phyloP scores from a whole-genome alignment of 2,329 filamentous ascomycete species.

The Aspergillus novoparasiticus region DNA sequence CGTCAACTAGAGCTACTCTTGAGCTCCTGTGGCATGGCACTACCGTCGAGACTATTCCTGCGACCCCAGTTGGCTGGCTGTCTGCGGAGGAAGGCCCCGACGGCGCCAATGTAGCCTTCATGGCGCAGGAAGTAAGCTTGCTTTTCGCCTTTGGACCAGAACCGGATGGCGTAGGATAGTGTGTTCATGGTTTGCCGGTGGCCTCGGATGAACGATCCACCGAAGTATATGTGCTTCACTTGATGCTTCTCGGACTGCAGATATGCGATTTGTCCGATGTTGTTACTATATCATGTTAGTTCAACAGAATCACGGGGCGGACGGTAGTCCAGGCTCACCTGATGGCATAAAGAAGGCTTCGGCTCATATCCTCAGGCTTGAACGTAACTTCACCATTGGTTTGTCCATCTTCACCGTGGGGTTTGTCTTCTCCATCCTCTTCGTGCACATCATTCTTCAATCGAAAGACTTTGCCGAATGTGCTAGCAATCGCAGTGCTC shows the following conservation, averaged over 20 bases:
- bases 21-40: conserved; percentile 28
- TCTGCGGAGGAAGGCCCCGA: conserved; percentile 89
- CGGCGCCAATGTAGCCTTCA: conserved; percentile 91
- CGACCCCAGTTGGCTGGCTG: conserved; percentile 91
- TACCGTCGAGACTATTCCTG: conserved; percentile 71
- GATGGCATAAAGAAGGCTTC: conserved; percentile 90
- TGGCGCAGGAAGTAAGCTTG: conserved; percentile 95
- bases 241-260: conserved; percentile 95
- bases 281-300: conserved; percentile 66
- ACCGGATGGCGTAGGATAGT: conserved; percentile 92
- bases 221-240: conserved; percentile 93
- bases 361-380: conserved; percentile 79
- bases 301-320: neutral
- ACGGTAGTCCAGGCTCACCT: conserved; percentile 47
- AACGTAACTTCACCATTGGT: conserved; percentile 56
- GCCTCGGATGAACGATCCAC: conserved; percentile 92
- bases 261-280: conserved; percentile 96
- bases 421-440: conserved; percentile 68
- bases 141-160: conserved; percentile 92
- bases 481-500: conserved; percentile 91
- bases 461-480: conserved; percentile 94
- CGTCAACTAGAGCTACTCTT: conserved; percentile 1
- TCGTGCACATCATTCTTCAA: conserved; percentile 83
- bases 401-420: conserved; percentile 53
- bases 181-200: conserved; percentile 98